Evolutionary conservation across 2,329 filamentous ascomycete genomes (phyloP).

Genomic region (Cladobotryum protrusum): DNA sequence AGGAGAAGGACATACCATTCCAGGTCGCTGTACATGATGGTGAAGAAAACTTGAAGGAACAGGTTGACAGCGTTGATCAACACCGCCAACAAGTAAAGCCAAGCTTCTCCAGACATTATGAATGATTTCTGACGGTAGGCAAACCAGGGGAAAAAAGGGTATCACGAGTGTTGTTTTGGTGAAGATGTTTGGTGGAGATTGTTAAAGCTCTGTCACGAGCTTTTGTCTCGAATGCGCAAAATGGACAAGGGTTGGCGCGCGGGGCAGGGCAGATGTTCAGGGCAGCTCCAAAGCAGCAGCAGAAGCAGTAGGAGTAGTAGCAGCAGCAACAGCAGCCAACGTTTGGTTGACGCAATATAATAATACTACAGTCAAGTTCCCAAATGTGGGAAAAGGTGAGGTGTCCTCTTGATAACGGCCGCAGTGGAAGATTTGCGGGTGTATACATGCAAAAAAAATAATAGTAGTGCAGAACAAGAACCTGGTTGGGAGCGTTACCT

Average conservation of each 20-base stretch:
- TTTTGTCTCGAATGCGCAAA: constrained; percentile 2
- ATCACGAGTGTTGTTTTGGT: background rate
- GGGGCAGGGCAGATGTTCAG: background rate
- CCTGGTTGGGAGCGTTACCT: too few species aligned
- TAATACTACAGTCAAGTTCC: background rate
- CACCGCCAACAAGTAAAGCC: constrained; percentile 96
- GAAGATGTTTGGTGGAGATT: background rate
- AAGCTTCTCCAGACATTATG: constrained; percentile 91
- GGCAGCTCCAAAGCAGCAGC: background rate
- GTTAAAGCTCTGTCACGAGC: constrained; percentile 11
- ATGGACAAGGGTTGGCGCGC: constrained; percentile 5
- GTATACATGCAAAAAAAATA: too few species aligned
- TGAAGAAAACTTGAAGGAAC: constrained; percentile 99
- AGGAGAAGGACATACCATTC: constrained; percentile 70
- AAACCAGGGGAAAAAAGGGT: constrained; percentile 8
- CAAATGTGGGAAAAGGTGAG: background rate
- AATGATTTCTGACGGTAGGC: constrained; percentile 21
- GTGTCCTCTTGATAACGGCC: background rate
- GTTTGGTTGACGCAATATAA: too few species aligned
- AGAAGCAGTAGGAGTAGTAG: too few species aligned
- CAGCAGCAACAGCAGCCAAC: too few species aligned
- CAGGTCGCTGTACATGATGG: constrained; percentile 99
- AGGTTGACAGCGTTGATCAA: constrained; percentile 99
- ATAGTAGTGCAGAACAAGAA: too few species aligned
- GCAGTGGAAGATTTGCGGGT: background rate